Evolutionary conservation across 306 rosid genomes (phyloP), one percentile per base, ranked within the genome.

Genomic region (Dicorynia guianensis): DNA sequence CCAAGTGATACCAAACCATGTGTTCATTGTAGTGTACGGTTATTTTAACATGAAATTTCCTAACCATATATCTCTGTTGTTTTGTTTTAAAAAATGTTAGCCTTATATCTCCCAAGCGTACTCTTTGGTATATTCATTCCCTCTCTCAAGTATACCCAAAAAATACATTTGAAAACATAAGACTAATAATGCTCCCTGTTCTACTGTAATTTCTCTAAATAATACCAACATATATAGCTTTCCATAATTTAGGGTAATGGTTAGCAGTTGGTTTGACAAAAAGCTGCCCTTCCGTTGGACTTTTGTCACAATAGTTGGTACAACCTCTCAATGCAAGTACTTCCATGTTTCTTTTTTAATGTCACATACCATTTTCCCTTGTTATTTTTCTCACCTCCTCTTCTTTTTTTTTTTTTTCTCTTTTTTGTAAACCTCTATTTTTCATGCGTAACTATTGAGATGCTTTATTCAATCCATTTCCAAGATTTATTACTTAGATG

Each of bases 181-280:
- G n/a, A n/a, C n/a, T n/a, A n/a, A n/a, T n/a, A n/a, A n/a, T n/a
- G n/a, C n/a, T n/a, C n/a, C n/a, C n/a, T n/a, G 54, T 42, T 53
- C 43, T 2, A 53, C 47, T 42, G 35, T 15, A 6, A 60, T 44
- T 59, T 72, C 68, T 72, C 6, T 49, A 5, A 42, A 0, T 39
- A 44, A 20, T 36, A 13, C 53, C 50, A 76, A 50, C 74, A 76
- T 17, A 44, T 33, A 39, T 17, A 56, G n/a, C 20, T 53, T 60
- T 39, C 39, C 56, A 68, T 60, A 25, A 40, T 56, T 46, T 67
- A 54, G 74, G 74, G 46, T 59, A 14, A 25, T 55, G 52, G 53
- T 58, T 67, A 68, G 11, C 47, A 42, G 13, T 11, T 69, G 36
- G 35, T 69, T 49, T 42, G 67, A 58, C 42, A 58, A 19, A 47